These are phyloP conservation scores for Ophiocordyceps sinensis DNA, from an alignment of 2,329 filamentous ascomycete genomes.

Conservation along the genomic window DNA sequence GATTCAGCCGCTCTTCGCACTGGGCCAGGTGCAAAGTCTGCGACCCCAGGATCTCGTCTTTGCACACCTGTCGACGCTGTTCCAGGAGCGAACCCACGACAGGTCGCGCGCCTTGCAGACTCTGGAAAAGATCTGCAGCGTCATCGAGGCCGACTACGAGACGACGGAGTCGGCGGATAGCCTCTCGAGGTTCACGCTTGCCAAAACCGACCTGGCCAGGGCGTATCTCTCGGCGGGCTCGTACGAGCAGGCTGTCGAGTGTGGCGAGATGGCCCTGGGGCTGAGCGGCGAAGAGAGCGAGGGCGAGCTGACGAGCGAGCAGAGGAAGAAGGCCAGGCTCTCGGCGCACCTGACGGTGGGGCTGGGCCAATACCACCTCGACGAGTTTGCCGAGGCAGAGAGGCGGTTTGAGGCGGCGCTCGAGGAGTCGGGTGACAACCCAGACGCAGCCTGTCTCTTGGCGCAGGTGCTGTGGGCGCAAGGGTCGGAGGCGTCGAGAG, in stretches of 20 bases:
- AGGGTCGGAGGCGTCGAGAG: slow-evolving; percentile 57
- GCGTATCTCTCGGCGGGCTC: slow-evolving; percentile 56
- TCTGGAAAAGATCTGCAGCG: slow-evolving; percentile 51
- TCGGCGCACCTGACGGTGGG: slow-evolving; percentile 80
- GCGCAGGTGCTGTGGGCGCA: slow-evolving; percentile 91
- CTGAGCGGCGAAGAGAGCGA: slow-evolving; percentile 60
- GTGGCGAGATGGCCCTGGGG: slow-evolving; percentile 66
- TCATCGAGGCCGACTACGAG: slow-evolving; percentile 72
- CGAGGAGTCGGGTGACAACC: slow-evolving; percentile 58
- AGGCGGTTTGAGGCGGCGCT: slow-evolving; percentile 69
- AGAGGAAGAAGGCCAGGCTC: slow-evolving; percentile 56
- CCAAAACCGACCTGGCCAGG: slow-evolving; percentile 78
- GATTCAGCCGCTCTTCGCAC: slow-evolving; percentile 76
- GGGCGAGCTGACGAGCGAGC: slow-evolving; percentile 48
- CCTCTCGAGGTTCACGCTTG: slow-evolving; percentile 64
- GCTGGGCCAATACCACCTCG: slow-evolving; percentile 61
- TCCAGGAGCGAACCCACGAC: slow-evolving; percentile 68
- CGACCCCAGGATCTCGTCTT: slow-evolving; percentile 56
- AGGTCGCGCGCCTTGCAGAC: slow-evolving; percentile 45
- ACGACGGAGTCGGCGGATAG: slow-evolving; percentile 60
- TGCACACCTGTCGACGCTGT: slow-evolving; percentile 64
- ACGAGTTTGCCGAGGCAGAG: slow-evolving; percentile 54
- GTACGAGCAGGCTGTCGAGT: slow-evolving; percentile 58
- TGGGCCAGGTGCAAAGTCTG: slow-evolving; percentile 66
- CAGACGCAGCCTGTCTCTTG: slow-evolving; percentile 75